Evolutionary conservation across 345 rosid genomes (phyloP).

Genomic region (Hibiscus mutabilis): DNA sequence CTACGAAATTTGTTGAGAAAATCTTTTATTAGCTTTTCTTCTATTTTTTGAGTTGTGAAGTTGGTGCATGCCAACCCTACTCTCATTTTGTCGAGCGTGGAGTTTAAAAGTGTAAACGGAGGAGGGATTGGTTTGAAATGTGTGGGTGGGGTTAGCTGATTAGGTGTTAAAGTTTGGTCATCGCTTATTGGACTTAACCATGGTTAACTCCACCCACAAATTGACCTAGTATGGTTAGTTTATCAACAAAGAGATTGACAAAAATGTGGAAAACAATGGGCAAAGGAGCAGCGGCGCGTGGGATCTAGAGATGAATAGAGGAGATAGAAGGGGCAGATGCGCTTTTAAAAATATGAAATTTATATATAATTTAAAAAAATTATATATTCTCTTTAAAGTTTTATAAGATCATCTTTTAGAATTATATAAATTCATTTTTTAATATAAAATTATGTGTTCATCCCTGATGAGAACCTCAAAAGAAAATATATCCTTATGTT

Average conservation of each 20-base stretch:
- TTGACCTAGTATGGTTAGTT: slow-evolving; percentile 35
- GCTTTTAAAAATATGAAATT: too few relatives aligned
- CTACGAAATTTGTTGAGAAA: too few relatives aligned
- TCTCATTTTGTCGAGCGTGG: slow-evolving; percentile 1
- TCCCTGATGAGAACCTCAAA: too few relatives aligned
- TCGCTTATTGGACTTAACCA: slow-evolving; percentile 16
- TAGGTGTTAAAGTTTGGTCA: not conserved
- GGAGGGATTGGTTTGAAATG: slow-evolving; percentile 1
- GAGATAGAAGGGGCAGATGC: too few relatives aligned
- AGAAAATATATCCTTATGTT: too few relatives aligned
- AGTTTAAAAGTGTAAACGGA: too few relatives aligned
- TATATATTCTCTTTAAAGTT: too few relatives aligned
- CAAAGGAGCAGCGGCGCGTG: slow-evolving; percentile 37
- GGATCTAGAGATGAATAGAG: slow-evolving; percentile 16
- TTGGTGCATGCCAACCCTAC: not conserved
- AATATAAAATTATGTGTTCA: too few relatives aligned
- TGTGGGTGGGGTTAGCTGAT: slow-evolving; percentile 14
- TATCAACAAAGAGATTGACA: too few relatives aligned
- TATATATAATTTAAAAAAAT: too few relatives aligned
- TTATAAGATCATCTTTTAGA: too few relatives aligned
- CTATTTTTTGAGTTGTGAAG: not conserved
- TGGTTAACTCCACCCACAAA: slow-evolving; percentile 19
- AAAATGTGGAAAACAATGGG: not conserved
- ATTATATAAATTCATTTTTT: too few relatives aligned
- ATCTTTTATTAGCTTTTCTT: not conserved